phyloP scores from a whole-genome alignment of 257 asterid species.

The Fraxinus pennsylvanica region DNA sequence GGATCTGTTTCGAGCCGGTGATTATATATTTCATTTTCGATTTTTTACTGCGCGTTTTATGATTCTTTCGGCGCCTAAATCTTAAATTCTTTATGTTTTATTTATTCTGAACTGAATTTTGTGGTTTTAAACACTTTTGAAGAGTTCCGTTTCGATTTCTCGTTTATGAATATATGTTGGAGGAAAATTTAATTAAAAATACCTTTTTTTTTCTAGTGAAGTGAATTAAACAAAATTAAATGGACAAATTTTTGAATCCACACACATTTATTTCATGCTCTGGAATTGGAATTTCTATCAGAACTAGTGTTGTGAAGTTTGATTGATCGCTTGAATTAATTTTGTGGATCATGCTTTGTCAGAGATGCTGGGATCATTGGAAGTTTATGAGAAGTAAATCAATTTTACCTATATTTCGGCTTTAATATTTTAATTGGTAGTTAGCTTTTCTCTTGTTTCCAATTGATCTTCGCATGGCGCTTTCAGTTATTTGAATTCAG shows the following conservation, averaged over 20 bases:
- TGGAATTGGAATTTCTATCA: neutral
- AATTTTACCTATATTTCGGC: neutral
- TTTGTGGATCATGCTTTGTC: neutral
- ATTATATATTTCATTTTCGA: slow-evolving; percentile 4
- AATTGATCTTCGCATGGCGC: neutral
- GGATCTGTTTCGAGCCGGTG: slow-evolving; percentile 80
- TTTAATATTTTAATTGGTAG: neutral
- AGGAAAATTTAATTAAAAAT: neutral
- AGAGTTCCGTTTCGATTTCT: neutral
- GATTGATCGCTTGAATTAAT: slow-evolving; percentile 3
- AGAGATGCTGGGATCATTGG: neutral
- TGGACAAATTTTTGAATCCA: slow-evolving; percentile 5
- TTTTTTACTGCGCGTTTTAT: neutral
- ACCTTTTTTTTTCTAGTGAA: slow-evolving; percentile 1
- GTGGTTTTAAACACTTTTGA: slow-evolving; percentile 2
- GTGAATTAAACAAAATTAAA: slow-evolving; percentile 1
- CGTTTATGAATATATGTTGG: neutral
- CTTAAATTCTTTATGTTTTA: too few relatives aligned
- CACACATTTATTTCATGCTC: slow-evolving; percentile 4
- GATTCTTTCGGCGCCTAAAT: too few relatives aligned
- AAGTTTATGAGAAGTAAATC: neutral
- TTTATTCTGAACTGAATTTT: neutral
- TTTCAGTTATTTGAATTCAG: neutral
- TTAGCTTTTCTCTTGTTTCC: neutral
- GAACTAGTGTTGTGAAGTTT: neutral